Evolutionary conservation across 805 yeast genomes (phyloP), one percentile per base, ranked within the genome.

Genomic region (Kodamaea leandrae): DNA sequence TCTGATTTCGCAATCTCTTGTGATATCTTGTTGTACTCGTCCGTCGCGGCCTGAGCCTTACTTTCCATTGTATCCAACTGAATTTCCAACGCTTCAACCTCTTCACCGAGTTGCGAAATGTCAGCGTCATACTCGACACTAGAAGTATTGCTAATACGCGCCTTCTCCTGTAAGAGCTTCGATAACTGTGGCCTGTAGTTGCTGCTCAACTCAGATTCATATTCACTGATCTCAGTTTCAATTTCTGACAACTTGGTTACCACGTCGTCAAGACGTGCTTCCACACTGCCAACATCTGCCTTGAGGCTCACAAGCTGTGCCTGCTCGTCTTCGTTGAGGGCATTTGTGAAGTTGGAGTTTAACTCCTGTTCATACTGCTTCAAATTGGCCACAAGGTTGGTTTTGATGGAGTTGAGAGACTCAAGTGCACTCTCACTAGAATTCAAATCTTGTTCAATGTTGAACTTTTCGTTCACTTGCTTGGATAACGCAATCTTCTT

Each of bases 141-240:
- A 3, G 41, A n/a, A n/a, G 27, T 15, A 36, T 43, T 8, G 49
- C 17, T 28, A 42, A 42, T 23, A 39, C 44, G 17, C 18, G 26
- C 9, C 16, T 21, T 28, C 40, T 41, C 32, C 39, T 19, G 30
- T 24, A 12, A 13, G 13, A 15, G 39, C 46, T 47, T 54, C 13
- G 32, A 40, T 34, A 53, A 58, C 43, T 77, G 77, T 9, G 87
- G 86, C 30, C 71, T 61, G 33, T 80, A 64, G 37, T 74, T 80
- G 21, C 80, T 79, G n/a, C 65, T 59, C 29, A 86, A 56, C 45
- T 82, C 88, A 2, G 83, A 69, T 34, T 76, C 76, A 6, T 76
- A 48, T 1, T 63, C 56, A 0, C 77, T 66, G 12, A 77, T 57
- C 13, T 68, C 63, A 9, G 78, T 60, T 45, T 81, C 83, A 4